Percentiles rank a stretch among this genome's conserved stretches.
Conservation (phyloP, 2,329 filamentous ascomycete species). For the Chaetomiaceae sp. region DNA sequence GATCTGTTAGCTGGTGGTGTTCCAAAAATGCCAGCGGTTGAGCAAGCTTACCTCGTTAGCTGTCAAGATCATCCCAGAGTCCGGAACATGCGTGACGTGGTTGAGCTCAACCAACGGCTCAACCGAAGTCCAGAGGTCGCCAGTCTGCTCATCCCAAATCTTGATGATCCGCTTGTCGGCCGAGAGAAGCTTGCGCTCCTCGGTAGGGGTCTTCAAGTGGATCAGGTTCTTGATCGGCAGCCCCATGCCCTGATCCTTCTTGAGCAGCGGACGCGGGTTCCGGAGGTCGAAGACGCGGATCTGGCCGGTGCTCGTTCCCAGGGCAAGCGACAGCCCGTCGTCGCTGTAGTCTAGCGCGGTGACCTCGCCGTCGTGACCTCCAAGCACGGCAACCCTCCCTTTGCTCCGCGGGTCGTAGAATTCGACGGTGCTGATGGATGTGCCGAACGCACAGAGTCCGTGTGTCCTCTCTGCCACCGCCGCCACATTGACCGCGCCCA, state of each 20-base stretch:
- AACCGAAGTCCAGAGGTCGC: constrained; percentile 89
- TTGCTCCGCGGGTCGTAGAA: constrained; percentile 91
- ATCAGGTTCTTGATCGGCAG: constrained; percentile 84
- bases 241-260: constrained; percentile 94
- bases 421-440: constrained; percentile 90
- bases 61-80: constrained; percentile 91
- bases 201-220: constrained; percentile 65
- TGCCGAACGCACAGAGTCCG: constrained; percentile 88
- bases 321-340: constrained; percentile 78
- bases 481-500: constrained; percentile 81
- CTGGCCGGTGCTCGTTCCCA: constrained; percentile 82
- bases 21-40: too few species aligned
- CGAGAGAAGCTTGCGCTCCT: constrained; percentile 83
- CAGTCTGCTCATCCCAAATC: constrained; percentile 81
- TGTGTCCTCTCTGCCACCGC: constrained; percentile 86
- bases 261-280: constrained; percentile 76
- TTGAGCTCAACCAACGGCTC: constrained; percentile 95
- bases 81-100: constrained; percentile 85
- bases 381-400: constrained; percentile 72
- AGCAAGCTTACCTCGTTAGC: constrained; percentile 66
- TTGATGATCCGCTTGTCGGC: constrained; percentile 96
- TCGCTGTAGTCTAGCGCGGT: constrained; percentile 83
- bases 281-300: constrained; percentile 90
- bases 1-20: not conserved
- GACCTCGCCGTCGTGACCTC: constrained; percentile 65